Evolutionary conservation across 805 yeast genomes (phyloP).

Genomic region (Suhomyces vadensis): DNA sequence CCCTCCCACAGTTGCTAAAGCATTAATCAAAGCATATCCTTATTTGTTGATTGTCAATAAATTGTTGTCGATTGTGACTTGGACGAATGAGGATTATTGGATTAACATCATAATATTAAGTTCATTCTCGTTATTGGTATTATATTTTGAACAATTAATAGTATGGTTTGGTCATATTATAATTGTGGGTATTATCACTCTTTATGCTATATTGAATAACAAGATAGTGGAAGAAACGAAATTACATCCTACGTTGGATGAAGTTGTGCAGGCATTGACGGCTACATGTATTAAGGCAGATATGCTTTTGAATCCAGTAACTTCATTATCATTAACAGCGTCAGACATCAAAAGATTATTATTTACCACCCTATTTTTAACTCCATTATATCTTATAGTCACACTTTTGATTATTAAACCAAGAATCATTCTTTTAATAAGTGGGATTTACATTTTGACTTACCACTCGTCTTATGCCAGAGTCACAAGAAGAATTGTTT

Average conservation of each 20-base stretch:
- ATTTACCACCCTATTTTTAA: slow-evolving; percentile 79
- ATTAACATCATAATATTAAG: slow-evolving; percentile 62
- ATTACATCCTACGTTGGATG: slow-evolving; percentile 80
- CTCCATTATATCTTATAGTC: slow-evolving; percentile 78
- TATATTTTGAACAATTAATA: slow-evolving; percentile 77
- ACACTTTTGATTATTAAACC: slow-evolving; percentile 73
- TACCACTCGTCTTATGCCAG: slow-evolving; percentile 87
- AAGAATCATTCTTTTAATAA: slow-evolving; percentile 56
- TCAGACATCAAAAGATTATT: slow-evolving; percentile 78
- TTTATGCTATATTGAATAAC: slow-evolving; percentile 59
- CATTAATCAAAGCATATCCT: slow-evolving; percentile 81
- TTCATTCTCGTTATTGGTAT: slow-evolving; percentile 54
- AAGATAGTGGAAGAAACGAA: slow-evolving; percentile 59
- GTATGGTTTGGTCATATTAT: slow-evolving; percentile 82
- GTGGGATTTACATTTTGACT: slow-evolving; percentile 65
- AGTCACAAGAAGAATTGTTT: slow-evolving; percentile 77
- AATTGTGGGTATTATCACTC: slow-evolving; percentile 59
- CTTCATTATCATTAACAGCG: slow-evolving; percentile 67
- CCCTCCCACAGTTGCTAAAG: slow-evolving; percentile 87
- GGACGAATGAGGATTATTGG: slow-evolving; percentile 90
- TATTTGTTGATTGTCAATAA: slow-evolving; percentile 74
- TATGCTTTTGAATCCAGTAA: slow-evolving; percentile 75
- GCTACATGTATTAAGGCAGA: slow-evolving; percentile 76
- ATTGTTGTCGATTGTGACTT: slow-evolving; percentile 70
- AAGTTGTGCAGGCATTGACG: slow-evolving; percentile 74